Percentiles rank a stretch among this genome's conserved stretches.
Evolutionary conservation across 2,329 filamentous ascomycete genomes (phyloP).

Genomic region (Pezicula neosporulosa): DNA sequence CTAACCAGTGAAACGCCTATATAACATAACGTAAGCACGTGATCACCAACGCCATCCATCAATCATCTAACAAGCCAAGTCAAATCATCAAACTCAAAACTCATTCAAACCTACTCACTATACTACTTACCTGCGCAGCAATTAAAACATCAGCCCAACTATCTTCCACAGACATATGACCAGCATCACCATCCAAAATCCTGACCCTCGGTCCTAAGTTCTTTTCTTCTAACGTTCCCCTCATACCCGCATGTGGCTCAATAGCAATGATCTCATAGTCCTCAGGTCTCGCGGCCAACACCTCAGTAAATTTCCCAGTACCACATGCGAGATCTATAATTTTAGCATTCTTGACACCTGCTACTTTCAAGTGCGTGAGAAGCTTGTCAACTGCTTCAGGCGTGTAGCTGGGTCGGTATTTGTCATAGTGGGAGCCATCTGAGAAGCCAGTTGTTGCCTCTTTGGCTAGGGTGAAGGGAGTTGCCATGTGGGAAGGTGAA

Average conservation of each 20-base stretch:
- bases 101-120: background rate
- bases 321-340: conserved; percentile 65
- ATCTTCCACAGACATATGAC: conserved; percentile 49
- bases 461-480: conserved; percentile 13
- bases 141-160: conserved; percentile 63
- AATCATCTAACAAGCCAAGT: background rate
- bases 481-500: conserved; percentile 1
- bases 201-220: conserved; percentile 38
- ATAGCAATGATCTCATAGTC: conserved; percentile 57
- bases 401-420: conserved; percentile 65
- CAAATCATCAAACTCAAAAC: background rate
- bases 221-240: conserved; percentile 57
- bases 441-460: conserved; percentile 50
- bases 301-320: conserved; percentile 68
- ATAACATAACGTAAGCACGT: conserved; percentile 6
- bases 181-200: conserved; percentile 55
- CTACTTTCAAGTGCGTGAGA: conserved; percentile 50
- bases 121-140: conserved; percentile 9
- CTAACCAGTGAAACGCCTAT: conserved; percentile 45
- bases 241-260: conserved; percentile 66
- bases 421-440: conserved; percentile 62
- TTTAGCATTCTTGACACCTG: conserved; percentile 39
- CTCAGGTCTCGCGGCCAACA: conserved; percentile 56
- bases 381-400: conserved; percentile 54
- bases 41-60: conserved; percentile 1